Evolutionary conservation across 2,329 filamentous ascomycete species (phyloP), one percentile per base, ranked within the genome.

Genomic region (Colletotrichum tamarilloi): DNA sequence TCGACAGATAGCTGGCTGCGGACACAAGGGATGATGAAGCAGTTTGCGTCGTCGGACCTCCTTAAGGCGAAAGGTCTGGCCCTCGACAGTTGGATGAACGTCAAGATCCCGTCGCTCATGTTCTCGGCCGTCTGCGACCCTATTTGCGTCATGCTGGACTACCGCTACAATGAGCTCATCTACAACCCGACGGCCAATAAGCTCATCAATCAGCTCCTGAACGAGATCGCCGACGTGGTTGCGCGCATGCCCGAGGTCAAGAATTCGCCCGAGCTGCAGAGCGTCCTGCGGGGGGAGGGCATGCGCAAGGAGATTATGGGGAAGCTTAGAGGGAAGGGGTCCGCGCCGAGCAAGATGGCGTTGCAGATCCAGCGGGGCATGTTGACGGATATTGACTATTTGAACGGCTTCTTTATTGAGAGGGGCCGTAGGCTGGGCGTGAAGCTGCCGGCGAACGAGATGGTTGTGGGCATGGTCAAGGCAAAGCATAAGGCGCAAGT

Each of bases 331-430:
- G 85, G 86, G 14, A 82, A 88, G 68, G 90, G 91, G 64, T 84
- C 87, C 6, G 81, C 82, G 9, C 77, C 81, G 55, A 94, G 91
- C 77, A 88, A 86, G 24, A 95, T 97, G 91, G 84, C 94, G 6
- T 87, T 88, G 66, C 90, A 92, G 77, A 85, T 95, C 14, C 84
- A 89, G 12, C 81, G 83, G 1, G 92, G 93, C 1, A 84, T 84
- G 74, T 83, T 86, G 71, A 95, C 94, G 0, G 95, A 98, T 78
- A 89, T 98, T 53, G 90, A 95, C 58, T 97, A 92, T 78, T 89
- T 96, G 76, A 98, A 97, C 80, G 96, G 95, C 0, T 99, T 96
- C 84, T 93, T 99, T 73, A 87, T 97, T 38, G 87, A 86, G 63
- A 89, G 92, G 53, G 97, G 93, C 0, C 87, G 90, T 77, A 89